Base-by-base conservation (phyloP, 2,329 filamentous ascomycete species). In the Beauveria sp. region DNA sequence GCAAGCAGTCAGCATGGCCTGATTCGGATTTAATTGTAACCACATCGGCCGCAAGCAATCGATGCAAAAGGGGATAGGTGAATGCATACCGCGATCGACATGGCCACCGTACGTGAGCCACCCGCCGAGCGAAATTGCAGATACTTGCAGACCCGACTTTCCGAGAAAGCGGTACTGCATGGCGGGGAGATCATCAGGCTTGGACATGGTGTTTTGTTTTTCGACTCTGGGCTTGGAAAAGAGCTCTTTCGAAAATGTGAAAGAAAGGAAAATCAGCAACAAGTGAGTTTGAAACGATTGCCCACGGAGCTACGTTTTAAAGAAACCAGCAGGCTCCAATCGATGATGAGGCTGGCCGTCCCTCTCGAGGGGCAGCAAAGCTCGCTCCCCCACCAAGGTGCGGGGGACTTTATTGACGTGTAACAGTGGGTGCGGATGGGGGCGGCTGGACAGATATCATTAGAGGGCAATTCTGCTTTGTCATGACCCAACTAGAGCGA, bases 51-150 rank as follows among this genome's bases (percentile, higher is more conserved):
- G 12, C 34, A 16, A 38, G 14, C 5, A 5, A 38, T 6, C 12
- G 12, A 38, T 5, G 43, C 30, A 22, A 43, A 38, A n/a, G 16
- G 18, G 10, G 14, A 22, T 16, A 24, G 8, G 26, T n/a, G 12
- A 34, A 43, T 34, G 34, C 76, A 66, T 75, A 86, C 86, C 84
- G 70, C 85, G 82, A 60, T 86, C 85, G 34, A 90, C 85, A 66
- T 90, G 86, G 20, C 87, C 88, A 59, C 89, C 89, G 66, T 90
- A 91, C 1, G 89, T 91, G 58, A 92, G 78, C 86, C 86, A 87
- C 66, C 86, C 84, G 62, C 86, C 89, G 3, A 92, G 78, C 2
- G 86, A 87, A 64, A 92, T 87, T 51, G 85, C 81, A 30, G 88
- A 91, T 40, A 92, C 87, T 71, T 91, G 85, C 20, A 92, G 80